phyloP scores from a whole-genome alignment of 2,329 filamentous ascomycete genomes.

The Microsporum canis region DNA sequence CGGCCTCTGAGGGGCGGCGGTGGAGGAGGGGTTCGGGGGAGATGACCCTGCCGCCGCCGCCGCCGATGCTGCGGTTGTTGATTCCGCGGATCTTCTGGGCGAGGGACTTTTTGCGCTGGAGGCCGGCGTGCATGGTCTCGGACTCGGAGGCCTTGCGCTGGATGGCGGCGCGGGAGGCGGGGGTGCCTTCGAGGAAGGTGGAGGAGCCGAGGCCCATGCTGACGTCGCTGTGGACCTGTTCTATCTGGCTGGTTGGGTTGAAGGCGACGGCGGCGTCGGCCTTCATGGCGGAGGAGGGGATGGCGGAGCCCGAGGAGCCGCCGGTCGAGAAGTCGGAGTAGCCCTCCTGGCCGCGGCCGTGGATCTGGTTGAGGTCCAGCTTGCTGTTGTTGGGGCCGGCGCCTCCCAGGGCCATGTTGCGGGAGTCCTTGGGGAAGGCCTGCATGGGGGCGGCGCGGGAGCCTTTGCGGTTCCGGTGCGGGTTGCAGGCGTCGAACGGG shows the following conservation, averaged over 20 bases:
- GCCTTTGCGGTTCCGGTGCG: constrained; percentile 79
- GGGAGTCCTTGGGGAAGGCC: constrained; percentile 82
- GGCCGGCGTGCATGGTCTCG: constrained; percentile 46
- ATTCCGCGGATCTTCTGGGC: constrained; percentile 84
- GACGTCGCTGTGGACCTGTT: constrained; percentile 65
- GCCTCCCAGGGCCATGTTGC: constrained; percentile 85
- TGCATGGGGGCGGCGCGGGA: constrained; percentile 83
- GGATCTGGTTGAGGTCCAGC: constrained; percentile 76
- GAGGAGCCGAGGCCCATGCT: constrained; percentile 78
- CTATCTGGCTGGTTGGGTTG: constrained; percentile 55
- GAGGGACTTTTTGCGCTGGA: constrained; percentile 87
- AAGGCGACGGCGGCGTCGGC: constrained; percentile 39
- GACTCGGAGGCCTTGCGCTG: constrained; percentile 63
- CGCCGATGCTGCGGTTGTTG: constrained; percentile 50
- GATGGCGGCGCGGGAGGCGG: constrained; percentile 69
- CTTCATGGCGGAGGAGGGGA: constrained; percentile 49
- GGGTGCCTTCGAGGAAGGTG: constrained; percentile 89
- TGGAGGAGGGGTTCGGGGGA: constrained; percentile 41
- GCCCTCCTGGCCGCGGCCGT: constrained; percentile 75
- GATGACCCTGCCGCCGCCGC: constrained; percentile 44
- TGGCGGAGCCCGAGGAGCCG: constrained; percentile 53
- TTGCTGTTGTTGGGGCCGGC: constrained; percentile 70
- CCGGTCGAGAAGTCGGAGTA: constrained; percentile 62
- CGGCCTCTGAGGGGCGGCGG: constrained; percentile 12
- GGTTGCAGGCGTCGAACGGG: constrained; percentile 91